phyloP scores from a whole-genome alignment of 345 rosid genomes.

The Citrus unshiu region DNA sequence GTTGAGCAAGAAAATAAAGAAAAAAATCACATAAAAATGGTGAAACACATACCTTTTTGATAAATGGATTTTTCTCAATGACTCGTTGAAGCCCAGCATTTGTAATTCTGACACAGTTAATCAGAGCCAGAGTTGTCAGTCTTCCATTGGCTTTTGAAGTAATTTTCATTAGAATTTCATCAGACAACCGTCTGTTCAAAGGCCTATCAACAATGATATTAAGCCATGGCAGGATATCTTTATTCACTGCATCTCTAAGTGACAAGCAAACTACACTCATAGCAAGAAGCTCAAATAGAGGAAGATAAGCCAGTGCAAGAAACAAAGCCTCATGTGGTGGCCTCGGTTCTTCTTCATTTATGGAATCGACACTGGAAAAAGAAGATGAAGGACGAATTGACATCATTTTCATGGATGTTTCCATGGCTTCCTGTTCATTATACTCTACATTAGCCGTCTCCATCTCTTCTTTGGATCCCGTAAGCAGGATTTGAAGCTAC shows the following conservation, averaged over 20 bases:
- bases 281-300: constrained; percentile 53
- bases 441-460: background rate
- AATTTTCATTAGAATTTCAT: constrained; percentile 41
- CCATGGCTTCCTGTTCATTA: background rate
- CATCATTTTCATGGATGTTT: background rate
- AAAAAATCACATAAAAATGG: background rate
- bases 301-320: constrained; percentile 60
- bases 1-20: background rate
- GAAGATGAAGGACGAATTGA: background rate
- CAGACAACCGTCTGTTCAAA: constrained; percentile 40
- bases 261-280: constrained; percentile 43
- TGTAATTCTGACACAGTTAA: constrained; percentile 46
- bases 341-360: constrained; percentile 15
- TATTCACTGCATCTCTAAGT: constrained; percentile 44
- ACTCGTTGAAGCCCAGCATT: constrained; percentile 58
- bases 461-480: background rate
- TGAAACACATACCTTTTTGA: constrained; percentile 42
- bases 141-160: constrained; percentile 51
- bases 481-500: background rate
- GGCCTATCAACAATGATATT: constrained; percentile 44
- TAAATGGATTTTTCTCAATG: constrained; percentile 48
- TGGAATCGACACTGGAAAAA: background rate
- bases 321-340: constrained; percentile 55
- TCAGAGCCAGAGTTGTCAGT: constrained; percentile 40
- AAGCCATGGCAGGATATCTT: constrained; percentile 54